A percentile compares a stretch with the other conserved stretches of the same genome.
phyloP scores from a whole-genome alignment of 148 eudicot genomes.

The Heliamphora exappendiculata region DNA sequence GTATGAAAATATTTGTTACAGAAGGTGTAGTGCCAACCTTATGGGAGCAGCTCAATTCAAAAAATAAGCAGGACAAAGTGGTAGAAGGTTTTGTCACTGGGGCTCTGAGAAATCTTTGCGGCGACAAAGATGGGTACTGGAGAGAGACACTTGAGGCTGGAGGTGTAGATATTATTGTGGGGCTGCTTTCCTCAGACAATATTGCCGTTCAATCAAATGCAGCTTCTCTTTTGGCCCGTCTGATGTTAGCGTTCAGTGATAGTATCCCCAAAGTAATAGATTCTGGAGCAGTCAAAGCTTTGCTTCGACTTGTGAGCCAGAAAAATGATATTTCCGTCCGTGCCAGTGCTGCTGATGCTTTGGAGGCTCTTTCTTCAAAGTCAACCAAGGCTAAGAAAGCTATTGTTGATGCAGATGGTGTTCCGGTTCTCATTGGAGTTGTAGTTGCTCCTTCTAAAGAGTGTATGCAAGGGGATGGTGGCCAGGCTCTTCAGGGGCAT shows the following conservation, averaged over 20 bases:
- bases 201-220: slow-evolving; percentile 68
- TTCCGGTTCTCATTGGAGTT: slow-evolving; percentile 60
- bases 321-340: slow-evolving; percentile 60
- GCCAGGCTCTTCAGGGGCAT: slow-evolving; percentile 62
- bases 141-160: slow-evolving; percentile 70
- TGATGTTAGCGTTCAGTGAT: slow-evolving; percentile 56
- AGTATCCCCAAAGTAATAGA: slow-evolving; percentile 58
- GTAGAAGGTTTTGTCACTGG: slow-evolving; percentile 80
- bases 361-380: slow-evolving; percentile 63
- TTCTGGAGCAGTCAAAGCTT: slow-evolving; percentile 60
- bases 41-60: slow-evolving; percentile 63
- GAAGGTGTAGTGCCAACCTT: slow-evolving; percentile 81
- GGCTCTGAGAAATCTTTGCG: slow-evolving; percentile 73
- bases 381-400: slow-evolving; percentile 55
- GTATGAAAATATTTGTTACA: slow-evolving; percentile 66
- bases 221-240: slow-evolving; percentile 73
- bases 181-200: slow-evolving; percentile 63
- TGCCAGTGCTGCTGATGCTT: slow-evolving; percentile 79
- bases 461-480: slow-evolving; percentile 70
- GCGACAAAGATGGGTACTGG: slow-evolving; percentile 82
- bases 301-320: slow-evolving; percentile 54
- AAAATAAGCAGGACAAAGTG: slow-evolving; percentile 52
- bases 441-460: slow-evolving; percentile 85
- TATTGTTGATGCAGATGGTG: slow-evolving; percentile 64
- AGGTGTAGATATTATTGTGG: slow-evolving; percentile 71